phyloP scores from a whole-genome alignment of 169 alveolate genomes.

The Eimeria falciformis region DNA sequence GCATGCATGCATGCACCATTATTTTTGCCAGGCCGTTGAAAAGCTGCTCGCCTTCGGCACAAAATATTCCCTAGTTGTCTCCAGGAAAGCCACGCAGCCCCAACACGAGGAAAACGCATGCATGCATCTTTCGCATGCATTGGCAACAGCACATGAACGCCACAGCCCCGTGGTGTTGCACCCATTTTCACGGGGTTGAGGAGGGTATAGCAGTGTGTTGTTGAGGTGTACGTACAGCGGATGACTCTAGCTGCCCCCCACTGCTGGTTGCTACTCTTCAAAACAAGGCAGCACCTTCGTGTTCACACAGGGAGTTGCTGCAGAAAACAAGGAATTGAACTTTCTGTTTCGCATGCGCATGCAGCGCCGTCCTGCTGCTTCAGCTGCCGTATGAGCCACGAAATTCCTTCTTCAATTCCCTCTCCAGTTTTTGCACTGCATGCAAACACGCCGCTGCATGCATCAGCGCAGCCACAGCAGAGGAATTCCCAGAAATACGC shows the following conservation, averaged over 20 bases:
- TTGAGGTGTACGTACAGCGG: too few species aligned
- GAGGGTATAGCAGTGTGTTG: too few species aligned
- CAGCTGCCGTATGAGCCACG: slow-evolving; percentile 86
- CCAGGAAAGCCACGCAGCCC: too few species aligned
- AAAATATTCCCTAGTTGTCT: too few species aligned
- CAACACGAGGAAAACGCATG: neutral
- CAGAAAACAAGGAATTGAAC: slow-evolving; percentile 65
- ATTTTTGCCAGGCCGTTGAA: too few species aligned
- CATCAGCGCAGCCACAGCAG: slow-evolving; percentile 3
- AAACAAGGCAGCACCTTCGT: too few species aligned
- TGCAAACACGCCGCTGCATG: slow-evolving; percentile 91
- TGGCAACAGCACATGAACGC: neutral
- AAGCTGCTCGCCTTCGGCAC: too few species aligned
- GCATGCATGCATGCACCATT: neutral
- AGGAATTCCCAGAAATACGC: too few species aligned
- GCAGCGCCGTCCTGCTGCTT: slow-evolving; percentile 69
- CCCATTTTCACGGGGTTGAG: neutral
- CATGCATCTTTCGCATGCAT: neutral
- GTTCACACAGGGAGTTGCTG: slow-evolving; percentile 62
- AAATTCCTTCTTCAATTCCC: slow-evolving; percentile 92
- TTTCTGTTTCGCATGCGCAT: slow-evolving; percentile 63
- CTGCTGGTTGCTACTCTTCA: too few species aligned
- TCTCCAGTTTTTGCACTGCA: slow-evolving; percentile 94
- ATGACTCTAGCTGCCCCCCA: too few species aligned
- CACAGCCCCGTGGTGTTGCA: slow-evolving; percentile 10